Conservation (phyloP, 768 basidiomycete species). For the Calocera viscosa region DNA sequence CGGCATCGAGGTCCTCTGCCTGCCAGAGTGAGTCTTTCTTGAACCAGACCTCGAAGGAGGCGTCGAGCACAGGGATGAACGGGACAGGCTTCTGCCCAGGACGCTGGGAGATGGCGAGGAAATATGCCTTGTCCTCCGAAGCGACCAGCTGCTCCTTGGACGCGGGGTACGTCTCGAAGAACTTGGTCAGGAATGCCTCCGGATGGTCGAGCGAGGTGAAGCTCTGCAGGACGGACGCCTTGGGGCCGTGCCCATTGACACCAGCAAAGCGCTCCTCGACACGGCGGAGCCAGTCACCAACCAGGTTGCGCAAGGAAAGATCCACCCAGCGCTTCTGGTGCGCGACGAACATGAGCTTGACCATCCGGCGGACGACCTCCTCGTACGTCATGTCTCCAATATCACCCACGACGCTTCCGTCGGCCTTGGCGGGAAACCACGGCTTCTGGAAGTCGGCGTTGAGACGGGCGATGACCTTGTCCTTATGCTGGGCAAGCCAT, state of each 20-base stretch:
- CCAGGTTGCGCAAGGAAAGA: slow-evolving; percentile 75
- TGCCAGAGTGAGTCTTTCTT: slow-evolving; percentile 99
- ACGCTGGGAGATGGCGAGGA: slow-evolving; percentile 89
- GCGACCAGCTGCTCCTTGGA: slow-evolving; percentile 79
- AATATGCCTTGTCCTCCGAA: slow-evolving; percentile 86
- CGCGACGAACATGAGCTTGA: slow-evolving; percentile 85
- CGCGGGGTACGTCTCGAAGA: slow-evolving; percentile 74
- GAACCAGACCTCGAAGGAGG: slow-evolving; percentile 95
- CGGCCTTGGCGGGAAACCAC: slow-evolving; percentile 97
- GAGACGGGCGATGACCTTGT: slow-evolving; percentile 79
- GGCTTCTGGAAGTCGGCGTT: slow-evolving; percentile 94
- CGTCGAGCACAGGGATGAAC: slow-evolving; percentile 92
- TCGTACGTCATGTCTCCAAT: slow-evolving; percentile 97
- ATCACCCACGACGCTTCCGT: slow-evolving; percentile 68
- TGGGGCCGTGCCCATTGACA: slow-evolving; percentile 59
- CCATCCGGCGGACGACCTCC: slow-evolving; percentile 82
- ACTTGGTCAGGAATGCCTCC: slow-evolving; percentile 55
- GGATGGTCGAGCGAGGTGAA: slow-evolving; percentile 77
- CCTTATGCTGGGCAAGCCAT: slow-evolving; percentile 78
- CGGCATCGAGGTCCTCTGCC: slow-evolving; percentile 94
- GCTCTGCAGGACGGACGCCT: slow-evolving; percentile 75
- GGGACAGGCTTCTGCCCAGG: slow-evolving; percentile 97
- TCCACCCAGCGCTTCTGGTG: slow-evolving; percentile 94
- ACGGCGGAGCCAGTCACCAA: slow-evolving; percentile 93
- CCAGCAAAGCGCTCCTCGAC: slow-evolving; percentile 92